Base-by-base conservation (phyloP, 805 yeast genomes). In the Wickerhamomyces tratensis region DNA sequence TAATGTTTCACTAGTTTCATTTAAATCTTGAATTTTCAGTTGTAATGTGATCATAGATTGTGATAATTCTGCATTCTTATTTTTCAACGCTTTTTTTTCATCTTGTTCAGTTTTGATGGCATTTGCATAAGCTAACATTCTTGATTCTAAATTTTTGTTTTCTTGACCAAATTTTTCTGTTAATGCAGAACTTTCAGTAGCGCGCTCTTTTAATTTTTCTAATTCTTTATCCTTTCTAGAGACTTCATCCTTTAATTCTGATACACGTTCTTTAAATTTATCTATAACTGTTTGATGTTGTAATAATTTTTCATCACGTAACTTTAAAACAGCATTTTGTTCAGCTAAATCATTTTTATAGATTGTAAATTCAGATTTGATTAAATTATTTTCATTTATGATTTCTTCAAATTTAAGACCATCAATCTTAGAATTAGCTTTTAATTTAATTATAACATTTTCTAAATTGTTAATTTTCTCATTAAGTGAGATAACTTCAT, bases 241-340 rank as follows among this genome's bases (percentile, higher is more conserved):
- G 3, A 25, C 26, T n/a, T 27, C 26, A 8, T 5, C 14, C 7
- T 46, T 41, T 38, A 51, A 14, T 13, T 50, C 50, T 7, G 35
- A 39, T 14, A 54, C 48, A 11, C 49, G 49, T 12, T 47, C 48
- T 37, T 51, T 53, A 38, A 54, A 56, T 25, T 52, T 50, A 1
- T 42, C 39, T 27, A 55, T 45, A 3, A 45, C 48, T 37, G 41
- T 33, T 39, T 49, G 47, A 10, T 48, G 42, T 45, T 51, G 46
- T 11, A 33, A 36, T 1, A 44, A 5, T 33, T 42, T 50, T 9
- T 49, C 52, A 4, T 50, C 51, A 9, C 49, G 46, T 3, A 20
- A 35, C 33, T 43, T 46, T 6, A 48, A 14, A 5, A 47, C 39
- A 1, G 15, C 36, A 35, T 50, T 46, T 7, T 53, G 34, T 6